Evolutionary conservation across 148 eudicot genomes (phyloP), one percentile per base, ranked within the genome.

Genomic region (Salicornia ramosissima): DNA sequence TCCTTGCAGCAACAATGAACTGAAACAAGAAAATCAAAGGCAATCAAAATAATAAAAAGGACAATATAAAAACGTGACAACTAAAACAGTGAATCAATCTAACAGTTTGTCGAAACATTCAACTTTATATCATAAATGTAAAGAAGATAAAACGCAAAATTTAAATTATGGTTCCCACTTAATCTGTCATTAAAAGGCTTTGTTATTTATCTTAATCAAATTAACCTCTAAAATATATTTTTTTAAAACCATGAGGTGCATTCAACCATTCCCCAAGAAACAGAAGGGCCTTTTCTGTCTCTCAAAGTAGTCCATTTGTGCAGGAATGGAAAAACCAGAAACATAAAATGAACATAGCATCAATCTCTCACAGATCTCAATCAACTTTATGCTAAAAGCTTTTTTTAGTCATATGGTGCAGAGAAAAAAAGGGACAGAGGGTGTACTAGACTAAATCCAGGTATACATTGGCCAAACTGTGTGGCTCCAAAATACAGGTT

Each of bases 11-110:
- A 60, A 18, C 22, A 53, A 56, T 28, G 11, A 53, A 71, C 80
- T 71, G 71, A 65, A 54, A 66, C 25, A 77, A 66, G 30, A 1
- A 34, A 58, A 77, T 21, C n/a, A 70, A 59, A 30, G 10, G 36
- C 1, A 21, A 72, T 25, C 28, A 52, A 65, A 49, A 5, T 7
- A 59, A 4, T 31, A 2, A 31, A 24, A 57, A 22, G 47, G 54
- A 9, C 12, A 62, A 29, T 34, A 12, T 18, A 53, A 40, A 31
- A 40, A 19, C 4, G 36, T 33, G 31, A 64, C 8, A 22, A 8
- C 34, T 3, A 15, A 34, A 69, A 30, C 34, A 22, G 25, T 29
- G 19, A 64, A 18, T 24, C 21, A 53, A 45, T 40, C 15, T 42
- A n/a, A 11, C 21, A 6, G 31, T 9, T 65, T 45, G 53, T 2